A percentile compares a stretch with the other conserved stretches of the same genome.
Evolutionary conservation across 495 filamentous ascomycete genomes (phyloP).

Genomic region (Annulohypoxylon bovei): DNA sequence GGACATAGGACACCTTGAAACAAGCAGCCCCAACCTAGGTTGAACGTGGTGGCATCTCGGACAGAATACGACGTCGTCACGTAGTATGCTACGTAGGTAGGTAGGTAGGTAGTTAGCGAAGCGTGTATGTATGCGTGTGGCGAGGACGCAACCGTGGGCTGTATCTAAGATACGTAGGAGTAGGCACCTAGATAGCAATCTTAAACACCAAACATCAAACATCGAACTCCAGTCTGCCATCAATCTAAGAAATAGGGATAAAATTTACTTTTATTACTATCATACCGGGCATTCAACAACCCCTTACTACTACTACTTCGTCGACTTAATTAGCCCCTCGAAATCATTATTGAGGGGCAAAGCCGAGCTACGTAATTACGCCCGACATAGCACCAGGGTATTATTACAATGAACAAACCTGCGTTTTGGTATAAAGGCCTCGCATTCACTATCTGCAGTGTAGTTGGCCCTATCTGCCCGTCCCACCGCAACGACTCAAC

Average conservation of each 20-base stretch:
- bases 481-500: not conserved
- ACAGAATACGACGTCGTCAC: constrained; percentile 26
- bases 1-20: not conserved
- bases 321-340: not conserved
- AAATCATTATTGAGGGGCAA: not conserved
- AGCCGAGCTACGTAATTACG: not conserved
- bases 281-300: not conserved
- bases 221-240: not conserved
- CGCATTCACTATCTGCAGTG: constrained; percentile 4
- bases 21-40: constrained; percentile 1
- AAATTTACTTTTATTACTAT: constrained; percentile 1
- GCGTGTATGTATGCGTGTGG: not conserved
- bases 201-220: not conserved
- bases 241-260: no score
- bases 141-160: not conserved
- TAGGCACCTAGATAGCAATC: not conserved
- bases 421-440: not conserved
- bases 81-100: not conserved
- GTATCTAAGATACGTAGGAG: not conserved
- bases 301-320: not conserved
- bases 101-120: not conserved
- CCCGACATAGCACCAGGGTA: not conserved
- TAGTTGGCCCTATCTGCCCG: constrained; percentile 2
- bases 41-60: constrained; percentile 20
- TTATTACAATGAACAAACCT: not conserved